Base-by-base conservation (phyloP, 1,284 basidiomycete species). In the Inonotus hispidus region DNA sequence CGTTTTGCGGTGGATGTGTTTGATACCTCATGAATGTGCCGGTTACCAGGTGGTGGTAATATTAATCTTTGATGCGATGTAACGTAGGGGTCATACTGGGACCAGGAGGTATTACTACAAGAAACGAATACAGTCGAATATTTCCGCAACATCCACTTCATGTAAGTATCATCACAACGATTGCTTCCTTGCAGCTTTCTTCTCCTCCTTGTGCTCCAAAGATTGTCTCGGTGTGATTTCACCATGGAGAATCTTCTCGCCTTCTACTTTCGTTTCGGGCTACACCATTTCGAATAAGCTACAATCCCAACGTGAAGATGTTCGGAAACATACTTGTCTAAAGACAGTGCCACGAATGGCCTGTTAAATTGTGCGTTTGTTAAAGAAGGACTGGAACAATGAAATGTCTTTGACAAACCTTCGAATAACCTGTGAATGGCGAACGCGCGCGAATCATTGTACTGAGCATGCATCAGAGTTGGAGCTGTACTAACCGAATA, bases 211-310 rank as follows among this genome's bases (percentile, higher is more conserved):
- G 38, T 63, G 62, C 19, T 65, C 54, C 45, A 63, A n/a, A 63
- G 63, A 49, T 58, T 66, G 38, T 64, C 63, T 58, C 41, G 56
- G 23, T 58, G 65, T 62, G 23, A 77, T 76, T 53, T 80, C 76
- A 16, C 75, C 74, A 6, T 68, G 66, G 21, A 83, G 72, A 27
- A 84, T 80, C 54, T 73, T 71, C 56, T 77, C 70, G 0, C 81
- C 81, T 39, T 81, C 75, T 52, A 80, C 75, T 66, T 81, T 82
- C 58, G 79, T 68, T 13, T 70, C 70, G 13, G 73, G 62, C 70
- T 75, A 41, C 3, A 58, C n/a, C n/a, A 35, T 16, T 23, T 13
- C 10, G 10, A 8, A n/a, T 58, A 14, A 49, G 54, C 56, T 56
- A 25, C 0, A 38, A 4, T 21, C 23, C 1, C 14, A 6, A n/a